Conservation (phyloP, 1,284 basidiomycete genomes). For the Pascua sp. region DNA sequence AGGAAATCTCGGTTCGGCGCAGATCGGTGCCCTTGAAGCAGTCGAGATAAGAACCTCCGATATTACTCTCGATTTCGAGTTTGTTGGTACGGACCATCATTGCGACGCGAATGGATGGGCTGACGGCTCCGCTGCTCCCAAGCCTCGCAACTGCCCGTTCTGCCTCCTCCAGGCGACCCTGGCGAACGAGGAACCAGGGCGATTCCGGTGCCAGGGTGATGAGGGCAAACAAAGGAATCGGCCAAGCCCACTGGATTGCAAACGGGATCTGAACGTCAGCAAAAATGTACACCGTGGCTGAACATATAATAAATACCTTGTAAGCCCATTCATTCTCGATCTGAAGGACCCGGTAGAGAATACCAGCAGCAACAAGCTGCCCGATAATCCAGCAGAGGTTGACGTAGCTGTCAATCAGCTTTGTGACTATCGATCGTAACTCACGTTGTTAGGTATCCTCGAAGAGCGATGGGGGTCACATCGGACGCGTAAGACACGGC, state of each 20-base stretch:
- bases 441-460: conserved; percentile 31
- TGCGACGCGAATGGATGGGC: conserved; percentile 28
- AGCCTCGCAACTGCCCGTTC: conserved; percentile 20
- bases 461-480: conserved; percentile 45
- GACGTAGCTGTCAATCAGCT: conserved; percentile 28
- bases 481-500: conserved; percentile 52
- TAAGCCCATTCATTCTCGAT: conserved; percentile 18
- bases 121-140: conserved; percentile 17
- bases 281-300: not conserved
- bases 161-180: conserved; percentile 24
- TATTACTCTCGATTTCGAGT: conserved; percentile 24
- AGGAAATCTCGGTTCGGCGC: conserved; percentile 19
- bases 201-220: conserved; percentile 26
- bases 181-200: conserved; percentile 33
- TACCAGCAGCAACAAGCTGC: conserved; percentile 17
- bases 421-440: not conserved
- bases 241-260: conserved; percentile 49
- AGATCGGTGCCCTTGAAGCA: conserved; percentile 30
- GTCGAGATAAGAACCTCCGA: conserved; percentile 24
- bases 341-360: conserved; percentile 35
- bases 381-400: conserved; percentile 55
- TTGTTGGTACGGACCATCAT: conserved; percentile 36
- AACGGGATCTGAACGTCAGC: conserved; percentile 42
- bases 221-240: conserved; percentile 27
- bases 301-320: conserved; percentile 16